phyloP scores from a whole-genome alignment of 371 early-diverging fungal species.

The Conidiobolus incongruus region DNA sequence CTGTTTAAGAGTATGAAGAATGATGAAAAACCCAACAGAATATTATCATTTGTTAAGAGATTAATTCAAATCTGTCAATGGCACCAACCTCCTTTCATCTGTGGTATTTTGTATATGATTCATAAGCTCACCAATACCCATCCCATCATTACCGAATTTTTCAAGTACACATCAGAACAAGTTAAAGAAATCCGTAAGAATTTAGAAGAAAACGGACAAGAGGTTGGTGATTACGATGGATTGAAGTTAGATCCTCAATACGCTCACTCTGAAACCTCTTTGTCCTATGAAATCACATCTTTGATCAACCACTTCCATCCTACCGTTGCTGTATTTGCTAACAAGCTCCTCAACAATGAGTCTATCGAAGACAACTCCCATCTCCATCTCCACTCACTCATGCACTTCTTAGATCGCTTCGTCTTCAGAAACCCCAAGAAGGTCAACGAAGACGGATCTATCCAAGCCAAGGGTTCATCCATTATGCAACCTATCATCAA shows the following conservation, averaged over 20 bases:
- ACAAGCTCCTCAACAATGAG: conserved; percentile 38
- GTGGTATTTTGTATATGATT: conserved; percentile 61
- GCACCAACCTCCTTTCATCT: conserved; percentile 61
- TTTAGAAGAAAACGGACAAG: conserved; percentile 3
- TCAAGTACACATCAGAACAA: conserved; percentile 17
- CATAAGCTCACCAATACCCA: conserved; percentile 28
- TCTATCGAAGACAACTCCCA: conserved; percentile 52
- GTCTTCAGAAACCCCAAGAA: conserved; percentile 88
- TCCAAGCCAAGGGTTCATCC: conserved; percentile 16
- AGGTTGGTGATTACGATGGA: conserved; percentile 39
- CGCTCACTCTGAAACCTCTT: conserved; percentile 51
- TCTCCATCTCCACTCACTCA: conserved; percentile 70
- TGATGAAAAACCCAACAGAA: conserved; percentile 40
- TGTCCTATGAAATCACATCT: conserved; percentile 79
- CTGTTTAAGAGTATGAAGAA: conserved; percentile 61
- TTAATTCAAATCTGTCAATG: conserved; percentile 54
- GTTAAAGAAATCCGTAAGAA: conserved; percentile 4
- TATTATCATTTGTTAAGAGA: conserved; percentile 73
- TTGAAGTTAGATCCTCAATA: conserved; percentile 73
- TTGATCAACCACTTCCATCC: conserved; percentile 80
- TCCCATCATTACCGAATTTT: conserved; percentile 13
- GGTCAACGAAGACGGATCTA: conserved; percentile 8
- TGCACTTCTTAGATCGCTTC: conserved; percentile 87
- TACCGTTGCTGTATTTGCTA: conserved; percentile 58
- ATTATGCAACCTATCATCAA: conserved; percentile 42